Conservation (phyloP, 805 yeast species). For the Starmerella bombicola region DNA sequence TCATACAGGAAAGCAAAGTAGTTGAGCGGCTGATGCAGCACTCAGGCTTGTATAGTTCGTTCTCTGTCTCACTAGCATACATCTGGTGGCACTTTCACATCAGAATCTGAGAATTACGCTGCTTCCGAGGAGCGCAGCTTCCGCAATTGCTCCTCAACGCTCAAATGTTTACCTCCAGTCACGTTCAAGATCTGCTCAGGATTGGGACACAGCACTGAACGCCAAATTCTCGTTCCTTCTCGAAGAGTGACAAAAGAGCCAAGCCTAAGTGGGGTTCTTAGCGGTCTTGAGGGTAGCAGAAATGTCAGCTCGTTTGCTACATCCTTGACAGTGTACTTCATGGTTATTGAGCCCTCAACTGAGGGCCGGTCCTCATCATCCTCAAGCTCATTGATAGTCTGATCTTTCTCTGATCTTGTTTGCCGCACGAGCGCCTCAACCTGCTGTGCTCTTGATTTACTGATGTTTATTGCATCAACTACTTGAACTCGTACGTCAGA, state of each 20-base stretch:
- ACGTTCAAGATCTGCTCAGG: background rate
- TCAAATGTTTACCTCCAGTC: background rate
- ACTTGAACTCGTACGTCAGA: conserved; percentile 11
- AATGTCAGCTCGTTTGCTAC: conserved; percentile 7
- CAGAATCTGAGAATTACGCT: no score
- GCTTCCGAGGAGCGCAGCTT: no score
- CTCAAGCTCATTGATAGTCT: background rate
- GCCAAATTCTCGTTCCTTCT: conserved; percentile 10
- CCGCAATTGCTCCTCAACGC: background rate
- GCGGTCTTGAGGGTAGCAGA: conserved; percentile 3
- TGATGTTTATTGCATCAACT: conserved; percentile 20
- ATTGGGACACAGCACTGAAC: conserved; percentile 13
- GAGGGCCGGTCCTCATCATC: conserved; percentile 2
- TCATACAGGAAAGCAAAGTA: no score
- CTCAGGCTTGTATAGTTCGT: no score
- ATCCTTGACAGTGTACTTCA: conserved; percentile 15
- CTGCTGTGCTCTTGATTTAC: conserved; percentile 11
- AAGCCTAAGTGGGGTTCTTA: background rate
- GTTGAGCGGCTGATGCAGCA: no score
- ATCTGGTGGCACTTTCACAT: no score
- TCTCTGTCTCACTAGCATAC: no score
- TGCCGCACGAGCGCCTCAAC: conserved; percentile 2
- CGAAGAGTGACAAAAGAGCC: conserved; percentile 2
- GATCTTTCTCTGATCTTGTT: background rate
- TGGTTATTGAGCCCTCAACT: background rate